phyloP scores from a whole-genome alignment of 805 yeast genomes.

The Metschnikowia similis region DNA sequence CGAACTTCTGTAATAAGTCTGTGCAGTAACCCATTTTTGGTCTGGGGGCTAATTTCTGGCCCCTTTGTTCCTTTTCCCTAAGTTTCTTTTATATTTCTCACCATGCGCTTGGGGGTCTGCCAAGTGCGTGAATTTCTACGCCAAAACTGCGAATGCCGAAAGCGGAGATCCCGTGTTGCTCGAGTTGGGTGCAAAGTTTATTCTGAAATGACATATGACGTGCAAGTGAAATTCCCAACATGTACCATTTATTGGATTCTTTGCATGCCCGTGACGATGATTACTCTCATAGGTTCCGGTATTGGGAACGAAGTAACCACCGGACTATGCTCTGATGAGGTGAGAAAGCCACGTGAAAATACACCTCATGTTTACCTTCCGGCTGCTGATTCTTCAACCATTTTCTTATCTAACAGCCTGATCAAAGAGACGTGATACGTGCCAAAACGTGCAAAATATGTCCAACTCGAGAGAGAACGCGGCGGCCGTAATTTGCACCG shows the following conservation, averaged over 20 bases:
- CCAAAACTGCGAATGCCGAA: background rate
- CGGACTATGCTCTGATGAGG: background rate
- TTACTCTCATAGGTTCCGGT: background rate
- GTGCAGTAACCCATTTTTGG: slow-evolving; percentile 17
- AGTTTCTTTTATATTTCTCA: background rate
- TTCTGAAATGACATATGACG: background rate
- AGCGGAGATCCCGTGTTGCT: background rate
- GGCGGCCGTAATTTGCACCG: background rate
- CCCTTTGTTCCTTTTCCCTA: background rate
- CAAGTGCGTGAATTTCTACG: slow-evolving; percentile 3
- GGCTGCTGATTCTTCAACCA: background rate
- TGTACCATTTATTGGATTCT: too few species aligned
- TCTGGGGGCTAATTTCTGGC: background rate
- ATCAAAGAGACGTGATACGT: background rate
- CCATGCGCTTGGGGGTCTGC: slow-evolving; percentile 10
- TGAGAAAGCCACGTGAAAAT: background rate
- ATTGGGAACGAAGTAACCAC: background rate
- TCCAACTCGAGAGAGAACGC: background rate
- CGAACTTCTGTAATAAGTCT: slow-evolving; percentile 20
- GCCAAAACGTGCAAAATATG: background rate
- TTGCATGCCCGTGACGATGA: background rate
- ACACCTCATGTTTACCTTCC: background rate
- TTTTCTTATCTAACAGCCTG: background rate
- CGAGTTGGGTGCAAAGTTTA: background rate
- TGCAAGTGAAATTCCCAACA: background rate